A percentile compares a stretch with the other conserved stretches of the same genome.
phyloP scores from a whole-genome alignment of 228 moss, liverwort and hornwort genomes.

The Sphagnum fallax region DNA sequence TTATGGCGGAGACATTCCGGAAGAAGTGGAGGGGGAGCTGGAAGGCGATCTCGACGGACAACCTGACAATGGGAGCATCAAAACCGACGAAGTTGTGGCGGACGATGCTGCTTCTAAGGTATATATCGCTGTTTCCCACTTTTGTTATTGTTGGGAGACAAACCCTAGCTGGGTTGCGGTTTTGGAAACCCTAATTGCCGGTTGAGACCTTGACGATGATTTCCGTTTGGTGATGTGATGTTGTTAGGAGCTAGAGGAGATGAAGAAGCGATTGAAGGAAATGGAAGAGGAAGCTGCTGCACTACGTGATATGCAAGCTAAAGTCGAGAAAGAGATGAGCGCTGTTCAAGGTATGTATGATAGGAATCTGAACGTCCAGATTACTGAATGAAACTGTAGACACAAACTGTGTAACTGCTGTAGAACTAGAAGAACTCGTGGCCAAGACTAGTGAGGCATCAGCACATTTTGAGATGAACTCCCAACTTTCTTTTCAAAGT shows the following conservation, averaged over 20 bases:
- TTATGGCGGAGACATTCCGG: slow-evolving; percentile 95
- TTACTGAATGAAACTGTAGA: too few relatives aligned
- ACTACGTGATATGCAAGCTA: slow-evolving; percentile 71
- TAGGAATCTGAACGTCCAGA: too few relatives aligned
- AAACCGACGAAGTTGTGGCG: slow-evolving; percentile 36
- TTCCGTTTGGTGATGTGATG: too few relatives aligned
- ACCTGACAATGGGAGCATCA: slow-evolving; percentile 40
- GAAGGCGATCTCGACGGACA: slow-evolving; percentile 59
- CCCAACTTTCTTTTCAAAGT: too few relatives aligned
- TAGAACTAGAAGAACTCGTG: too few relatives aligned
- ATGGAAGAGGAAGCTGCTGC: slow-evolving; percentile 92
- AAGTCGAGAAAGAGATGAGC: slow-evolving; percentile 85
- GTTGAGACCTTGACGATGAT: too few relatives aligned
- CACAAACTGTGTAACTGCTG: too few relatives aligned
- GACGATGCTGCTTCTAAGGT: slow-evolving; percentile 66
- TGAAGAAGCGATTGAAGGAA: slow-evolving; percentile 78
- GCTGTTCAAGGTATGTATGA: slow-evolving; percentile 46
- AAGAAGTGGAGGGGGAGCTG: slow-evolving; percentile 75
- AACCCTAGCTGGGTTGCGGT: too few relatives aligned
- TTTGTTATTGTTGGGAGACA: background rate
- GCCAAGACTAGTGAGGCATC: too few relatives aligned
- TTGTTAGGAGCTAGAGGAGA: slow-evolving; percentile 62
- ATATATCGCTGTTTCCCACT: slow-evolving; percentile 1
- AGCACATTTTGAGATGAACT: too few relatives aligned
- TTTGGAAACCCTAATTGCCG: too few relatives aligned